These are phyloP conservation scores for Umbelopsis sp. DNA, from an alignment of 192 early-diverging fungal genomes.

Conservation along the genomic window DNA sequence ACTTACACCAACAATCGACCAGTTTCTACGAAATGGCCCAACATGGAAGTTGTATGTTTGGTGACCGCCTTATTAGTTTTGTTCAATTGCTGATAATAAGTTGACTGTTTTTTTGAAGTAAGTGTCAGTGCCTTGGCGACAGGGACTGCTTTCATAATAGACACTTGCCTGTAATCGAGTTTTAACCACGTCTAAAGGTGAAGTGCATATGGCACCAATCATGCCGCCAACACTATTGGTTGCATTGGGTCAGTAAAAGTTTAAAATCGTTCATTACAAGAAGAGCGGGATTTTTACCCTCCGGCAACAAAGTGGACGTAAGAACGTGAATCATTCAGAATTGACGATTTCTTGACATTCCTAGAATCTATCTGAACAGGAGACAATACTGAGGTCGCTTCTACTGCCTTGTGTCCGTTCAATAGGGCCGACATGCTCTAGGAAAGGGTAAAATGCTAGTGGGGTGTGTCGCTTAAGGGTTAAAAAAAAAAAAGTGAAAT, in stretches of 20 bases:
- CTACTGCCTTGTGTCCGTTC: constrained; percentile 10
- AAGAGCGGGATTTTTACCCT: constrained; percentile 49
- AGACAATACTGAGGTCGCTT: constrained; percentile 2
- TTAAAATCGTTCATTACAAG: not conserved
- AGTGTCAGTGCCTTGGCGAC: not conserved
- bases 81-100: constrained; percentile 36
- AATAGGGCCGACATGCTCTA: constrained; percentile 1
- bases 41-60: constrained; percentile 34
- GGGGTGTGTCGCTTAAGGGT: not conserved
- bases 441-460: not conserved
- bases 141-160: not conserved
- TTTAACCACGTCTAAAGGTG: constrained; percentile 93
- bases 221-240: constrained; percentile 63
- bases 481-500: constrained; percentile 21
- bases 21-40: constrained; percentile 55
- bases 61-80: constrained; percentile 3
- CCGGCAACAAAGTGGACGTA: constrained; percentile 67
- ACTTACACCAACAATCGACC: constrained; percentile 50
- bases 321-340: constrained; percentile 25
- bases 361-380: constrained; percentile 8
- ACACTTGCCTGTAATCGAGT: constrained; percentile 83
- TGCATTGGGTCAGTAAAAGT: not conserved
- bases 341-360: not conserved
- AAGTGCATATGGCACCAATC: constrained; percentile 86
- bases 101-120: constrained; percentile 29